Evolutionary conservation across 2,329 filamentous ascomycete species (phyloP), one percentile per base, ranked within the genome.

Genomic region (Macrophomina phaseolina): DNA sequence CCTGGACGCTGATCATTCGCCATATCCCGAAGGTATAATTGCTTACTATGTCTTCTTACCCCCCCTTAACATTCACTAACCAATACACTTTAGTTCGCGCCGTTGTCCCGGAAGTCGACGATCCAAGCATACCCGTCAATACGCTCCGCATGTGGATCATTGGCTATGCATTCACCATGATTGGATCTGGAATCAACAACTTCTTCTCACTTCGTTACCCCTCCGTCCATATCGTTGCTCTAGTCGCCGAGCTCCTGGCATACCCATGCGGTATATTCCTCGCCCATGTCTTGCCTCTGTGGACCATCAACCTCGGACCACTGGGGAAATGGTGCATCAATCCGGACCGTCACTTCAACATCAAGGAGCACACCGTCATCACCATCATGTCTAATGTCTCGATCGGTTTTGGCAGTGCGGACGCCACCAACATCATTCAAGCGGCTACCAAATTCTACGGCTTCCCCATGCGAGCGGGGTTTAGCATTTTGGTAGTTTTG

Each of bases 371-470:
- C 71, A 84, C 87, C 61, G 78, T 88, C 46, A 87, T 88, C 70
- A 86, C 87, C 30, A 84, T 87, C 74, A 89, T 89, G 87, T 87
- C 86, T 1, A 88, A 88, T 74, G 86, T 87, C 71, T 78, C 85
- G 5, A 75, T 74, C 40, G 72, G 73, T 12, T 75, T 74, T 45
- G 72, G 73, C n/a, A 71, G 76, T 5, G 89, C 90, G 3, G 93
- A 93, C 71, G 89, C 90, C 0, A 92, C 90, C 0, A 90, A 93
- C 70, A 89, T 92, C 36, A 85, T 93, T 52, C 81, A 92, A 2
- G 90, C 90, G 0, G 90, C 92, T 77, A 79, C 87, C 18, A 84
- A 89, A 18, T 93, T 92, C 73, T 93, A 93, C 75, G 82, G 89
- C 67, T 5, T 74, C 61, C 70, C 69, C 8, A 69, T 72, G 45